Evolutionary conservation across 1,284 basidiomycete species (phyloP), one percentile per base, ranked within the genome.

Genomic region (Rhodotorula mucilaginosa): DNA sequence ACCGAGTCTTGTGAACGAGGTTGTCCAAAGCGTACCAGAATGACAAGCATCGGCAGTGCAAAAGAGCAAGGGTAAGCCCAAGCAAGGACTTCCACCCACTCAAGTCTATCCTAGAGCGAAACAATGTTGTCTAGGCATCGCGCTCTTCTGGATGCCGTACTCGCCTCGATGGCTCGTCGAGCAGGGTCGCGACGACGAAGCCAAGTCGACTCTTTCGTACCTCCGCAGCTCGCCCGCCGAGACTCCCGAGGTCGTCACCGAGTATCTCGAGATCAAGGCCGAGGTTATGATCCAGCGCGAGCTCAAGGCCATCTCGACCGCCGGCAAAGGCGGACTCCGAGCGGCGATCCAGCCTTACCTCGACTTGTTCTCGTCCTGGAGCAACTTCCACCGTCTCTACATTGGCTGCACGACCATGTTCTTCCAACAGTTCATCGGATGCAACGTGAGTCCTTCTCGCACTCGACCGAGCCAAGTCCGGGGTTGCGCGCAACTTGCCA

Each of bases 1-100:
- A 60, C 87, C 89, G 1, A 93, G 91, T 91, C 93, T 92, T 80
- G 91, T 91, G 82, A 88, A 85, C 71, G 84, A 93, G 79, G 87
- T 89, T 67, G 92, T 96, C 2, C 93, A 93, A 4, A n/a, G n/a
- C n/a, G n/a, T n/a, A 87, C 96, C 64, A 90, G 92, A 83, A 95
- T 92, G 83, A 34, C 34, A 34, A 34, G 34, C 34, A 34, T 34
- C 34, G n/a, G 7, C 34, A 34, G 34, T 7, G 34, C 34, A 34
- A 34, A 34, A 34, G 34, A 34, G 7, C 4, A 34, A 34, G 34
- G 34, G 4, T 34, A 34, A 34, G 7, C 7, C 34, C 34, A 34
- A 34, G 34, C 4, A 34, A 34, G 34, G n/a, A n/a, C n/a, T n/a
- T n/a, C n/a, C n/a, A n/a, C n/a, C n/a, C n/a, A n/a, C 34, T 34